phyloP scores from a whole-genome alignment of 345 rosid genomes.

The Citrus glauca region DNA sequence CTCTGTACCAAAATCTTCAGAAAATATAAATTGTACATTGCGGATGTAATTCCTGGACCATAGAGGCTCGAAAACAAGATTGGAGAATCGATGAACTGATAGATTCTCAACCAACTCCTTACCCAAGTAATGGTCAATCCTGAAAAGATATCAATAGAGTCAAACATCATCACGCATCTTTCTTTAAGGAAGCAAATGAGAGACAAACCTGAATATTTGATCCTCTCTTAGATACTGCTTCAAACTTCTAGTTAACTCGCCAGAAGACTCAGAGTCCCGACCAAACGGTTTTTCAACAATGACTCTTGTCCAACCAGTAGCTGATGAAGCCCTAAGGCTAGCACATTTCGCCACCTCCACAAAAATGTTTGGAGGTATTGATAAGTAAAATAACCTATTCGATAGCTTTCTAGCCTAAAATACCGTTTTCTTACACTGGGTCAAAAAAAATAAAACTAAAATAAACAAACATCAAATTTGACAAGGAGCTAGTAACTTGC shows the following conservation, averaged over 20 bases:
- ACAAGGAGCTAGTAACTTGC: not conserved
- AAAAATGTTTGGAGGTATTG: conserved; percentile 83
- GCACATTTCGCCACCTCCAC: conserved; percentile 83
- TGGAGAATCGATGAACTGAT: conserved; percentile 89
- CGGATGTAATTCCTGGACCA: conserved; percentile 88
- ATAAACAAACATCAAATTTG: too few relatives aligned
- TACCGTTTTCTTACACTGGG: not conserved
- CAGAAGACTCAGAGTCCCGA: conserved; percentile 74
- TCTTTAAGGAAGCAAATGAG: not conserved
- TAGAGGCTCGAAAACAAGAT: conserved; percentile 86
- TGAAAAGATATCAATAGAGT: conserved; percentile 19
- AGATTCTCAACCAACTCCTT: conserved; percentile 95
- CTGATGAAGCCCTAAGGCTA: conserved; percentile 66
- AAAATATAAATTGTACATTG: conserved; percentile 83
- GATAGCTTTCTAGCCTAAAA: conserved; percentile 64
- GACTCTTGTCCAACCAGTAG: conserved; percentile 81
- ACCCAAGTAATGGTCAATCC: conserved; percentile 92
- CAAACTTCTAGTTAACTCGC: conserved; percentile 70
- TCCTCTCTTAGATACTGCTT: conserved; percentile 76
- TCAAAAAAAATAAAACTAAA: not conserved
- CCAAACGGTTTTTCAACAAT: conserved; percentile 97
- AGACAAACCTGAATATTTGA: conserved; percentile 76
- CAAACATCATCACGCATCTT: not conserved
- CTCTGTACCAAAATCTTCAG: conserved; percentile 94
- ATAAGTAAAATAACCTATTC: conserved; percentile 77